Percentiles rank a stretch among this genome's conserved stretches.
Evolutionary conservation across 1,284 basidiomycete species (phyloP).

Genomic region (Cutaneotrichosporon mucoides): DNA sequence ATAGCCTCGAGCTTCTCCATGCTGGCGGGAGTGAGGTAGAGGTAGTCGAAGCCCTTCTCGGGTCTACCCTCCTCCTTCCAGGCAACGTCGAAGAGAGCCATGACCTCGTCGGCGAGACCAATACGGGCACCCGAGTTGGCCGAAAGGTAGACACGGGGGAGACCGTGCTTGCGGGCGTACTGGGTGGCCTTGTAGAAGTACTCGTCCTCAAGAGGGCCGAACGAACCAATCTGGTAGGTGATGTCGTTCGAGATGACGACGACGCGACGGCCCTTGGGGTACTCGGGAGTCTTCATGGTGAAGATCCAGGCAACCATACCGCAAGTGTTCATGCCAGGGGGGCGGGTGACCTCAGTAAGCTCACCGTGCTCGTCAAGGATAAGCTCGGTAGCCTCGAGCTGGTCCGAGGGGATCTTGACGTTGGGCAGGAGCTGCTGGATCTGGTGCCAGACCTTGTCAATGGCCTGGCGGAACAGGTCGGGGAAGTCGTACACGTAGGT

Average conservation of each 20-base stretch:
- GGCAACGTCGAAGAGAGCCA: slow-evolving; percentile 84
- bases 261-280: slow-evolving; percentile 77
- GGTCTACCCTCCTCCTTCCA: slow-evolving; percentile 79
- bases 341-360: slow-evolving; percentile 81
- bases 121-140: slow-evolving; percentile 98
- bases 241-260: slow-evolving; percentile 98
- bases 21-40: slow-evolving; percentile 88
- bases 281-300: slow-evolving; percentile 90
- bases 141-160: slow-evolving; percentile 94
- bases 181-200: slow-evolving; percentile 95
- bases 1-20: slow-evolving; percentile 77
- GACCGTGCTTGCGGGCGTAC: slow-evolving; percentile 79
- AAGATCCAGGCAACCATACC: slow-evolving; percentile 99
- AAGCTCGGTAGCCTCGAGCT: slow-evolving; percentile 80
- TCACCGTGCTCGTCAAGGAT: slow-evolving; percentile 91
- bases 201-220: slow-evolving; percentile 91
- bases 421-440: slow-evolving; percentile 63
- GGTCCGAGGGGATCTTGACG: slow-evolving; percentile 67
- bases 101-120: slow-evolving; percentile 88
- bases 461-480: slow-evolving; percentile 93
- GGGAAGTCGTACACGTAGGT: slow-evolving; percentile 99
- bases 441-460: slow-evolving; percentile 87
- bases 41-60: slow-evolving; percentile 93
- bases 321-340: slow-evolving; percentile 88
- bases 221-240: slow-evolving; percentile 97